Percentiles rank a stretch among this genome's conserved stretches.
Conservation (phyloP, 106 monocot genomes). For the Apostasia ramifera region DNA sequence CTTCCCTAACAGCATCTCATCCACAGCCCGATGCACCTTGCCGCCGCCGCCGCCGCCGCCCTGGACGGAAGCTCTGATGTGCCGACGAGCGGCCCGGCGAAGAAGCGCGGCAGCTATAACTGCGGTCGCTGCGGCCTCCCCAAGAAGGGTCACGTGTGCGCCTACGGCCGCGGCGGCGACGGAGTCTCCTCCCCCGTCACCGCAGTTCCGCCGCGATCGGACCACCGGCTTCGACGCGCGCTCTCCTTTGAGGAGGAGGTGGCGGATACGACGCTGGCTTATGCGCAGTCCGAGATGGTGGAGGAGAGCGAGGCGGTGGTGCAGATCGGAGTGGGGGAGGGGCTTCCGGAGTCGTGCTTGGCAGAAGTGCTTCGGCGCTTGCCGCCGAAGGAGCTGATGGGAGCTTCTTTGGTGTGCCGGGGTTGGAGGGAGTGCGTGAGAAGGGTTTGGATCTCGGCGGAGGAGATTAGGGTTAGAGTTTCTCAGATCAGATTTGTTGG, state of each 20-base stretch:
- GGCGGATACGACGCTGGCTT: neutral
- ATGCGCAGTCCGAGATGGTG: neutral
- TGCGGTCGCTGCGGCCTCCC: constrained; percentile 95
- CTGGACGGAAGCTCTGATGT: too few relatives aligned
- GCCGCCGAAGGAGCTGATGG: constrained; percentile 65
- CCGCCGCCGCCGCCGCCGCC: constrained; percentile 9
- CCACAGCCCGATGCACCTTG: neutral
- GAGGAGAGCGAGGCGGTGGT: constrained; percentile 33
- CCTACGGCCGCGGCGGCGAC: constrained; percentile 1
- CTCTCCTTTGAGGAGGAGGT: constrained; percentile 42
- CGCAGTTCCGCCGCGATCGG: constrained; percentile 26
- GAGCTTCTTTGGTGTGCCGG: constrained; percentile 59
- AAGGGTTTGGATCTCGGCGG: constrained; percentile 72
- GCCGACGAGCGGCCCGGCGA: constrained; percentile 14
- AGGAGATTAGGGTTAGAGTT: constrained; percentile 68
- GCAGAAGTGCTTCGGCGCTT: constrained; percentile 58
- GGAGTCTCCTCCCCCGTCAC: constrained; percentile 11
- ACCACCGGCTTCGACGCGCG: constrained; percentile 48
- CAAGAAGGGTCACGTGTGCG: constrained; percentile 91
- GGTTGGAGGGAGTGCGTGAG: constrained; percentile 80
- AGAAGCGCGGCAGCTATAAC: constrained; percentile 93
- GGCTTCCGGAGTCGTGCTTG: constrained; percentile 32
- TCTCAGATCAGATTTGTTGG: constrained; percentile 70
- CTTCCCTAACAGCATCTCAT: too few relatives aligned
- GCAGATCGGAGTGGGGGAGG: constrained; percentile 10